Evolutionary conservation across 169 alveolate genomes (phyloP), one percentile per base, ranked within the genome.

Genomic region (Eimeria necatrix): DNA sequence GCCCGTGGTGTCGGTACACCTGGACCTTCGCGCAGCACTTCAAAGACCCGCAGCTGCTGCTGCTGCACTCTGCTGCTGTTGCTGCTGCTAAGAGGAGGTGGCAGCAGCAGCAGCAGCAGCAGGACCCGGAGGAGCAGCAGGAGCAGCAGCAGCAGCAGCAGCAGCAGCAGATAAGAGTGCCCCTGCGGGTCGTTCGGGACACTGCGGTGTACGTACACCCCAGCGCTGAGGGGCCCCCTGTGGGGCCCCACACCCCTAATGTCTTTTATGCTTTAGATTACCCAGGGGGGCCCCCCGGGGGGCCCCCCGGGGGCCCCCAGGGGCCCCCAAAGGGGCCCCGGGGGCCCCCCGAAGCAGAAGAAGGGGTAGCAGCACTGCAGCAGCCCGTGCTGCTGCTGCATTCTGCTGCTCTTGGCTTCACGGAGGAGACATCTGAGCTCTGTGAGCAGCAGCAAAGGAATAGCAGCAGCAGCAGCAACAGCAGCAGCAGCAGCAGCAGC

Each of bases 141-240:
- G 51, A 70, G 51, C 81, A 32, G 14, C 81, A 9, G 51, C 81
- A 70, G 51, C 81, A n/a, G 52, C 81, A 5, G 52, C 81, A 70
- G 81, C 81, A 70, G 81, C 52, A 70, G 81, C 81, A 70, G 46
- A 48, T 26, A 32, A 16, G 24, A 32, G 86, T 26, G 7, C 24
- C 86, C 60, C 86, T 46, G 52, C 61, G 49, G 24, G 76, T 64
- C 26, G 32, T 32, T 14, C 52, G 6, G 16, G n/a, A 4, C 60
- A 14, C 86, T 76, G 60, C 56, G 59, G 86, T 76, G 86, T 76
- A 14, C 16, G 59, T 76, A 76, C 60, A 76, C 86, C 86, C 86
- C 86, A 32, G n/a, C 5, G 14, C 76, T 9, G 26, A 24, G 76
- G 26, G 22, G 46, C 61, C 61, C 60, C 56, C 86, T 16, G 26